phyloP scores from a whole-genome alignment of 106 monocot species.

The Phalaenopsis aphrodite region DNA sequence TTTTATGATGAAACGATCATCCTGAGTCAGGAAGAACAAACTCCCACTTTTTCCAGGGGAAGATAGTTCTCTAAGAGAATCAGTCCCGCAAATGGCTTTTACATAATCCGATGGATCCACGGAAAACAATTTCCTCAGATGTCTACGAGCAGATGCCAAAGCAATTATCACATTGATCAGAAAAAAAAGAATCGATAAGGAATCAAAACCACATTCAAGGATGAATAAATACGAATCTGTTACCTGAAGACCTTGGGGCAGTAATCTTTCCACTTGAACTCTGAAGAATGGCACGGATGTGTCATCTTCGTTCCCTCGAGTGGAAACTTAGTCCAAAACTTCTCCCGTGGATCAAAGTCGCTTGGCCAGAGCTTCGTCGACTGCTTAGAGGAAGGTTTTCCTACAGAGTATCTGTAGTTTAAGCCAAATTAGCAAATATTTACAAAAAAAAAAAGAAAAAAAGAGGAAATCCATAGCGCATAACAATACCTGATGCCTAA shows the following conservation, averaged over 20 bases:
- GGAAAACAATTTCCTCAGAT: constrained; percentile 29
- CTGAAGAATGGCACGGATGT: constrained; percentile 41
- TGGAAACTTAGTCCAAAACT: constrained; percentile 60
- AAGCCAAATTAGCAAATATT: background rate
- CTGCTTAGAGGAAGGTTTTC: constrained; percentile 25
- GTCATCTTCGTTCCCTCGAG: constrained; percentile 55
- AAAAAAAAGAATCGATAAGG: background rate
- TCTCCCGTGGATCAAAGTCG: constrained; percentile 54
- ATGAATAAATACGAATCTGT: background rate
- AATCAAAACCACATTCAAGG: background rate
- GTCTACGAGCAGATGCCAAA: constrained; percentile 6
- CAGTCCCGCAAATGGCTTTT: constrained; percentile 31
- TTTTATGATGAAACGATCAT: constrained; percentile 47
- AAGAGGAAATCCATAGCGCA: background rate
- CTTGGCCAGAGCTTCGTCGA: constrained; percentile 17
- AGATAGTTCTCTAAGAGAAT: constrained; percentile 32
- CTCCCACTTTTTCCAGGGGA: constrained; percentile 51
- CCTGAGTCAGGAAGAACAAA: constrained; percentile 35
- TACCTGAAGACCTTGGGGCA: constrained; percentile 69
- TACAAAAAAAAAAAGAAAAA: background rate
- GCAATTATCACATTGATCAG: background rate
- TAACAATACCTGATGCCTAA: constrained; percentile 49
- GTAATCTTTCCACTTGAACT: constrained; percentile 72
- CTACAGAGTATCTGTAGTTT: constrained; percentile 39
- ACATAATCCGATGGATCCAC: constrained; percentile 40